Conservation (phyloP, 2,329 filamentous ascomycete species). For the Colletotrichum truncatum region DNA sequence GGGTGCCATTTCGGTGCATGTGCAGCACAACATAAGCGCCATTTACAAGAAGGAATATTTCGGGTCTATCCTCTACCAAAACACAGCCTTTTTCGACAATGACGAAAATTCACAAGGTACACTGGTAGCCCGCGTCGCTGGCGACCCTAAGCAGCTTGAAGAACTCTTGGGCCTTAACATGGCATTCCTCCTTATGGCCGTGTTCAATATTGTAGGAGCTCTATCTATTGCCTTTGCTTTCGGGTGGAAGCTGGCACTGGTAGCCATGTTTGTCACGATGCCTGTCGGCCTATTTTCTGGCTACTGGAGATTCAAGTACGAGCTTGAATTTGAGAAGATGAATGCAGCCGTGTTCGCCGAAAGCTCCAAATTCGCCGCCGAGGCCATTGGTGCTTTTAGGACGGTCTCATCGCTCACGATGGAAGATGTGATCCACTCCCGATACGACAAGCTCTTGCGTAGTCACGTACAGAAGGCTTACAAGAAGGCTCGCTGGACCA, state of each 20-base stretch:
- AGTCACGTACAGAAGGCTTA: conserved; percentile 69
- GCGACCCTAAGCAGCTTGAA: conserved; percentile 68
- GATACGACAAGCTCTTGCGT: conserved; percentile 68
- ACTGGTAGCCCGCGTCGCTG: conserved; percentile 63
- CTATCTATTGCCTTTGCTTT: conserved; percentile 75
- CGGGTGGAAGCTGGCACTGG: conserved; percentile 80
- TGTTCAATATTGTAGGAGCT: conserved; percentile 73
- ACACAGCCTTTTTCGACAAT: conserved; percentile 68
- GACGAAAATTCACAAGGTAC: conserved; percentile 69
- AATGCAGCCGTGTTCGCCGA: conserved; percentile 74
- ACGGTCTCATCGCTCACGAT: conserved; percentile 77
- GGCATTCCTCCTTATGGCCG: conserved; percentile 68
- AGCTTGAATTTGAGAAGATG: conserved; percentile 74
- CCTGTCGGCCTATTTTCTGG: conserved; percentile 58
- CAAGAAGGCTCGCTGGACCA: conserved; percentile 68
- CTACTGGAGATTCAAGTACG: conserved; percentile 64
- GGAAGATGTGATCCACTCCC: conserved; percentile 69
- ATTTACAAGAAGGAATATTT: conserved; percentile 70
- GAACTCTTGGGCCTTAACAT: conserved; percentile 72
- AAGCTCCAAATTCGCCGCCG: conserved; percentile 78
- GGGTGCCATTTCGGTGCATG: conserved; percentile 51
- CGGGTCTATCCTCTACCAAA: conserved; percentile 66
- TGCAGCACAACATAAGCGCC: conserved; percentile 59
- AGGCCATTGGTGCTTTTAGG: conserved; percentile 77
- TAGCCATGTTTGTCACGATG: conserved; percentile 69